Base-by-base conservation (phyloP, 495 filamentous ascomycete species). In the Astrocystis sublimbata region DNA sequence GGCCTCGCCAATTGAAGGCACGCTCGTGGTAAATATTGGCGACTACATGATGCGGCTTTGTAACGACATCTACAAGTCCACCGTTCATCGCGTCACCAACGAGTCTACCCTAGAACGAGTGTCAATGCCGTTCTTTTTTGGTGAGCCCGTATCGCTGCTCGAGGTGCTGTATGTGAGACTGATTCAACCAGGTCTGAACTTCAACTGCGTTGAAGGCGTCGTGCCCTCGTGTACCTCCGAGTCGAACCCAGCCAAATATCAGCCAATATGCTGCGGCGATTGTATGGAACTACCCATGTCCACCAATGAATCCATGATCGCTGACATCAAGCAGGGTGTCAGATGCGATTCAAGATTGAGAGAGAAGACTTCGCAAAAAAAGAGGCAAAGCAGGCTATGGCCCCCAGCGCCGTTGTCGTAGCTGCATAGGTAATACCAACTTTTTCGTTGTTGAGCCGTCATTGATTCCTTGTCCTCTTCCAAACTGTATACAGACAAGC, bases 81-180 rank as follows among this genome's bases (percentile, higher is more conserved):
- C 83, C 0, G 79, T 87, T 47, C 85, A 86, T 65, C 73, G 84
- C 13, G 84, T 86, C 17, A 82, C 73, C 58, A 86, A 81, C 54
- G 69, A 73, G 12, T 74, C 73, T 52, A 68, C 46, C n/a, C 71
- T 61, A n/a, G 79, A 75, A 38, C 71, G 79, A 36, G 85, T 80
- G 60, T 85, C 79, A 8, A 84, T 89, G 73, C 86, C 86, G 1
- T 88, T 88, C 66, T 88, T 88, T 66, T 80, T 86, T 56, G 80
- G 73, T 71, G 19, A 51, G 58, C 24, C 58, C 43, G 38, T 6
- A 21, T 51, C 8, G 17, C 10, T 13, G 15, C 35, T 12, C 9
- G 24, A 13, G 7, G 12, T 23, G 12, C 28, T 60, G 8, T 24
- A 30, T 28, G 7, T 10, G 24, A 6, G 24, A 65, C 21, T 43